Conservation (phyloP, 1,284 basidiomycete species). For the Pseudozyma flocculosa region DNA sequence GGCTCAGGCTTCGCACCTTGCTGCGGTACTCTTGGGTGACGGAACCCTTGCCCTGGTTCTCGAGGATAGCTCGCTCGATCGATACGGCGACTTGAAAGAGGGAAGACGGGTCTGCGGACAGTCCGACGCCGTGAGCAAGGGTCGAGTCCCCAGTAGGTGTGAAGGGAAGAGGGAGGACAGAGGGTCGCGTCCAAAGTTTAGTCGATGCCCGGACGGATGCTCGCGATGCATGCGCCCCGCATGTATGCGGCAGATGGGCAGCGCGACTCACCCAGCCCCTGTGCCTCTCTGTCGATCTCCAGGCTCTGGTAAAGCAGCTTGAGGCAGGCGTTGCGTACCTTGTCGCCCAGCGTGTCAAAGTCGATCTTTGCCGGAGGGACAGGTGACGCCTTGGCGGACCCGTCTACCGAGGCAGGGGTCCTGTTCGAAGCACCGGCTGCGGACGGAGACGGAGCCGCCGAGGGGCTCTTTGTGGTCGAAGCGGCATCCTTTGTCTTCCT, state of each 20-base stretch:
- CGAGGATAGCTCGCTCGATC: slow-evolving; percentile 60
- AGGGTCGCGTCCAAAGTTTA: not conserved
- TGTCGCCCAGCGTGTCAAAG: slow-evolving; percentile 60
- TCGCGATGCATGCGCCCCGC: no score
- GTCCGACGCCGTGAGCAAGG: not conserved
- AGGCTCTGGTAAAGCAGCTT: slow-evolving; percentile 90
- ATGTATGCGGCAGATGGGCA: no score
- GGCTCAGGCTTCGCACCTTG: slow-evolving; percentile 86
- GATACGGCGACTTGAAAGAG: slow-evolving; percentile 59
- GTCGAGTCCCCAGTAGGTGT: not conserved
- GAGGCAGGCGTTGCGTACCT: slow-evolving; percentile 81
- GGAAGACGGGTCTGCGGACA: slow-evolving; percentile 53
- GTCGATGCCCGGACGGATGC: no score
- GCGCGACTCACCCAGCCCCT: slow-evolving; percentile 13
- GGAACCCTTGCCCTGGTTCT: slow-evolving; percentile 37
- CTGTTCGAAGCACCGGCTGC: slow-evolving; percentile 4
- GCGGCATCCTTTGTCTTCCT: slow-evolving; percentile 60
- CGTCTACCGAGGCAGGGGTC: slow-evolving; percentile 18
- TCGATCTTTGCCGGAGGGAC: slow-evolving; percentile 28
- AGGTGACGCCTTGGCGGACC: slow-evolving; percentile 6
- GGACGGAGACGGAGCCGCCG: slow-evolving; percentile 6
- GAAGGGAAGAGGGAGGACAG: not conserved
- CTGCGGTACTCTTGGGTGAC: slow-evolving; percentile 64
- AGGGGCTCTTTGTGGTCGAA: slow-evolving; percentile 14
- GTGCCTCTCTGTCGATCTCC: slow-evolving; percentile 54